Base-by-base conservation (phyloP, 495 filamentous ascomycete genomes). In the Penicillium silybi region DNA sequence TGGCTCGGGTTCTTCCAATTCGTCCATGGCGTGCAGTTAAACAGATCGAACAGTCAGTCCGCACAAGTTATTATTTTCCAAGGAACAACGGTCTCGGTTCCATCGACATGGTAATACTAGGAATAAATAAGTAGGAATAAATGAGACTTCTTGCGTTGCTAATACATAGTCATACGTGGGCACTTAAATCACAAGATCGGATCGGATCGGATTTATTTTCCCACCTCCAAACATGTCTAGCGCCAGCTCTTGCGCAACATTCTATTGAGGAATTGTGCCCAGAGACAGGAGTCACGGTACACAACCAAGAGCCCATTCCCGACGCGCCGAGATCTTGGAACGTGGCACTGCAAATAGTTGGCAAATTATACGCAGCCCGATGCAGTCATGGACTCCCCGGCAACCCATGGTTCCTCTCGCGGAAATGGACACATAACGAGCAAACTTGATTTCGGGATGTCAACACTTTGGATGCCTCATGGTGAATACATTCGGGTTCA, bases 281-380 rank as follows among this genome's bases (percentile, higher is more conserved):
- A 39, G 37, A 39, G 18, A 9, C 37, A 18, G 18, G 4, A 16
- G 37, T 19, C 37, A 16, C 13, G 37, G 37, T 11, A 19, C 15
- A 8, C n/a, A 11, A 7, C 37, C 4, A 3, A 17, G n/a, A 16
- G 9, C 47, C 47, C 50, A 48, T 55, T 51, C n/a, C 55, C 25
- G 34, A 39, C n/a, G 37, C 43, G 56, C 59, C 53, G 46, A 62
- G 49, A 27, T 20, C 56, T 62, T 59, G 56, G 48, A 53, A 48
- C 37, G 43, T 46, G 38, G 47, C 39, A 46, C 37, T 41, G 41
- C 44, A 41, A 49, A 32, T 16, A 18, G 46, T 61, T 58, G 58
- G 50, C 52, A 52, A 58, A 35, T 41, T 34, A 26, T 39, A 11
- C 38, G 22, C n/a, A n/a, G n/a, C 2, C 26, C 19, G 44, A 54